Percentiles rank a stretch among this genome's conserved stretches.
These are phyloP conservation scores for Sphaerulina populicola DNA, from an alignment of 2,329 filamentous ascomycete genomes.

Conservation along the genomic window DNA sequence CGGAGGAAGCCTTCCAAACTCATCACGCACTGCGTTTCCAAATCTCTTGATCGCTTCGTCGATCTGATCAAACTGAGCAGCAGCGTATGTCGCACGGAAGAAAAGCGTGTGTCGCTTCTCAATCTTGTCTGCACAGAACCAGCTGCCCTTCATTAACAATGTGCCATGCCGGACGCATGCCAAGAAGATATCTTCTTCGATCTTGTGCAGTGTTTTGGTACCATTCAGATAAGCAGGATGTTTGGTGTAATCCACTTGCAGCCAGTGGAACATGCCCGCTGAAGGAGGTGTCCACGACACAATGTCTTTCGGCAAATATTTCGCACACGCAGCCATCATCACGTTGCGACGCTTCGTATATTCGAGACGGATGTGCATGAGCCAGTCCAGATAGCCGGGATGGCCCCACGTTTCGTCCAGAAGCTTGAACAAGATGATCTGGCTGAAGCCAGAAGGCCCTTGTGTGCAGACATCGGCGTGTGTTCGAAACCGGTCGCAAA, in stretches of 20 bases:
- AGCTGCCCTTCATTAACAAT: conserved; percentile 74
- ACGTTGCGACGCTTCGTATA: conserved; percentile 74
- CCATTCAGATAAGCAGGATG: conserved; percentile 51
- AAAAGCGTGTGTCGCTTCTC: conserved; percentile 58
- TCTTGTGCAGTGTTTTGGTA: conserved; percentile 47
- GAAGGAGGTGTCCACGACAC: conserved; percentile 71
- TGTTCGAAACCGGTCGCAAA: conserved; percentile 72
- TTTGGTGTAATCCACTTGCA: conserved; percentile 56
- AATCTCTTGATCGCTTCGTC: conserved; percentile 53
- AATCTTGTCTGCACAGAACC: conserved; percentile 73
- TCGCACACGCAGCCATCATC: conserved; percentile 71
- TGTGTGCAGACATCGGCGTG: conserved; percentile 80
- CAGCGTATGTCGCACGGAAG: conserved; percentile 84
- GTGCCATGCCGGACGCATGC: conserved; percentile 67
- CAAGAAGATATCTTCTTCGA: conserved; percentile 84
- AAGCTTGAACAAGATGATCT: conserved; percentile 77
- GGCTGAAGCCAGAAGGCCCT: conserved; percentile 74
- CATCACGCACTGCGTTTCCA: conserved; percentile 60
- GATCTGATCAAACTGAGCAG: conserved; percentile 52
- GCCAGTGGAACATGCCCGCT: conserved; percentile 93
- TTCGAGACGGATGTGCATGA: conserved; percentile 69
- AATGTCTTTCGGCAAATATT: conserved; percentile 62
- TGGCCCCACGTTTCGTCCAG: conserved; percentile 94
- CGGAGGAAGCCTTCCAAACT: conserved; percentile 39
- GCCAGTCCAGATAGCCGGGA: conserved; percentile 77